Base-by-base conservation (phyloP, 2,329 filamentous ascomycete genomes). In the Taxawa tesnikishii region DNA sequence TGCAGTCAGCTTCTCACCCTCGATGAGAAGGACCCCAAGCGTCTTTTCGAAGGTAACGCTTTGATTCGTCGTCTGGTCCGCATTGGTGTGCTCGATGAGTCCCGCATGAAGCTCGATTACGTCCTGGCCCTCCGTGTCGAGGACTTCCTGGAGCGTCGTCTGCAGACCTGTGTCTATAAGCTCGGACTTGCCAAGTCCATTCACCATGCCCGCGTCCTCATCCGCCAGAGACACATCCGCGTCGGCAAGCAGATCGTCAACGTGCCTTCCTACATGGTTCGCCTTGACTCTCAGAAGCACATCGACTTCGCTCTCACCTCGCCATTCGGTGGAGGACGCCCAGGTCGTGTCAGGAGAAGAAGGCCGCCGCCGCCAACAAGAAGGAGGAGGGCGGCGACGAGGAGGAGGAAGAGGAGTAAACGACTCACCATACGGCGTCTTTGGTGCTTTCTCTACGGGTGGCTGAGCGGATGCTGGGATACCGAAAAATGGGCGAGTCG, bases 71-170 rank as follows among this genome's bases (percentile, higher is more conserved):
- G 90, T 83, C 85, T 98, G 51, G 90, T 98, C 51, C 90, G 90
- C 66, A 87, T 96, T 63, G 90, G 90, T 83, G 90, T 98, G 59
- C 84, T 98, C 60, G 90, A 98, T 66, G 90, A 98, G 75, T 87
- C 87, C 64, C 90, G 90, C 78, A 98, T 98, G 90, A 98, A 94
- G 83, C 90, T 98, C 76, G 90, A 98, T 94, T 94, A 98, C 81
- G 90, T 98, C 62, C 73, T 98, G 62, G 90, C 90, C 70, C 80
- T 98, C 43, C 93, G 94, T 77, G 82, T 92, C 58, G 90, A 98
- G 71, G 90, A 98, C 70, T 98, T 98, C 81, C 77, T 98, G 70
- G 90, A 98, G 82, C 88, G 90, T 59, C 87, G 90, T 68, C 87
- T 96, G 52, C 88, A 98, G 80, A 98, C 90, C 56, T 94, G 88